Conservation (phyloP, 129 eudicot species). For the Pittosporum tobira region DNA sequence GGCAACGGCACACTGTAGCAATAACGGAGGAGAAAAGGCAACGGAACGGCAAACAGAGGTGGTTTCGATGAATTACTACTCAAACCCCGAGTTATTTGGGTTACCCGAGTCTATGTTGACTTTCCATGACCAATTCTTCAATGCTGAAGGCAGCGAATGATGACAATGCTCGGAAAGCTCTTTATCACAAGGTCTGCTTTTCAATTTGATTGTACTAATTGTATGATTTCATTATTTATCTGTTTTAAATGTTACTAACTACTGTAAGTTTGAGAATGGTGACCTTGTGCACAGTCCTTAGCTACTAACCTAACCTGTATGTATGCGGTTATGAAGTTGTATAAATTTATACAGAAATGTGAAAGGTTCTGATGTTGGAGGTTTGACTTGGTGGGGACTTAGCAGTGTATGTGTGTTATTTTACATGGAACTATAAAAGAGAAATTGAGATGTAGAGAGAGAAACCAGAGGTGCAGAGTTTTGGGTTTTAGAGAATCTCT, state of each 20-base stretch:
- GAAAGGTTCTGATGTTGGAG: not conserved
- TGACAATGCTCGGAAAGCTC: constrained; percentile 97
- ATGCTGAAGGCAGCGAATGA: constrained; percentile 97
- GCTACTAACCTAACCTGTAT: not conserved
- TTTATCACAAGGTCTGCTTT: constrained; percentile 69
- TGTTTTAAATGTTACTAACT: not conserved
- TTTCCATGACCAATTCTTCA: constrained; percentile 82
- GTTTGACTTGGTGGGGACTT: not conserved
- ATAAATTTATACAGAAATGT: not conserved
- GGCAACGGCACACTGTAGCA: constrained; percentile 26
- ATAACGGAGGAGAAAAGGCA: constrained; percentile 28
- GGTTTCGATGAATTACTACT: constrained; percentile 89
- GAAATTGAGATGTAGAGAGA: not conserved
- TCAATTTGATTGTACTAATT: not conserved
- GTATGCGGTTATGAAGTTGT: no score
- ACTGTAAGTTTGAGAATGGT: not conserved
- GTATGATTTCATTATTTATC: not conserved
- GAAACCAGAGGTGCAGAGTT: not conserved
- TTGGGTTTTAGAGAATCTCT: not conserved
- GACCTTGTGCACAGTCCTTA: not conserved
- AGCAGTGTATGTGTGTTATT: not conserved
- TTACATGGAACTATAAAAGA: not conserved
- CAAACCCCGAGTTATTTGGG: constrained; percentile 94
- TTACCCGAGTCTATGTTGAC: constrained; percentile 78
- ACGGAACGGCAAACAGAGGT: constrained; percentile 53